A percentile compares a stretch with the other conserved stretches of the same genome.
Conservation (phyloP, 768 basidiomycete species). For the Mycena maculata region DNA sequence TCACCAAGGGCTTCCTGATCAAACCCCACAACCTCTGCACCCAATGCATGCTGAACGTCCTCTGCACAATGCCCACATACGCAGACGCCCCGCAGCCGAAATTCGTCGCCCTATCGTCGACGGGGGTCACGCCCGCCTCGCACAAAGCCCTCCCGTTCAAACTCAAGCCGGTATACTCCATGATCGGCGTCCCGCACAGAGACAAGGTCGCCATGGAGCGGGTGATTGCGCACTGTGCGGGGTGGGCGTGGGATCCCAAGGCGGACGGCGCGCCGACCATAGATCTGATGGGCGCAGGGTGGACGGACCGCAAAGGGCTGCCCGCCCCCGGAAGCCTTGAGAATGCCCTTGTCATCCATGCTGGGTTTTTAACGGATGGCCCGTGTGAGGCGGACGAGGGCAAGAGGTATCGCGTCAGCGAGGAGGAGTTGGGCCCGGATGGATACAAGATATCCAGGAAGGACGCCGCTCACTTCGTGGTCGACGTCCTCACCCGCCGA, state of each 20-base stretch:
- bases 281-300: conserved; percentile 44
- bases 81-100: conserved; percentile 52
- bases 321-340: conserved; percentile 40
- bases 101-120: conserved; percentile 64
- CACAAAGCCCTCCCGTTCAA: conserved; percentile 59
- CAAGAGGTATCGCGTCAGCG: not conserved
- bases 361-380: too few species aligned
- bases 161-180: conserved; percentile 61
- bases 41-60: conserved; percentile 62
- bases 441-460: too few species aligned
- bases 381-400: too few species aligned
- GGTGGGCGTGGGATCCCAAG: conserved; percentile 59
- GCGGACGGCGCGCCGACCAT: conserved; percentile 57
- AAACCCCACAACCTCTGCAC: conserved; percentile 70
- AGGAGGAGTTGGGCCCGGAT: not conserved
- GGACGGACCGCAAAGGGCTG: conserved; percentile 46
- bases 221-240: conserved; percentile 58
- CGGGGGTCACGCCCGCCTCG: conserved; percentile 61
- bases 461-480: too few species aligned
- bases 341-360: too few species aligned
- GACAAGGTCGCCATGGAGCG: conserved; percentile 76
- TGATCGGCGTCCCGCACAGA: conserved; percentile 60
- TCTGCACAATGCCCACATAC: conserved; percentile 61
- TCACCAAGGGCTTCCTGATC: conserved; percentile 58
- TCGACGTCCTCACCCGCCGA: too few species aligned